Base-by-base conservation (phyloP, 2,329 filamentous ascomycete species). In the Rhexocercosporidium sp. region DNA sequence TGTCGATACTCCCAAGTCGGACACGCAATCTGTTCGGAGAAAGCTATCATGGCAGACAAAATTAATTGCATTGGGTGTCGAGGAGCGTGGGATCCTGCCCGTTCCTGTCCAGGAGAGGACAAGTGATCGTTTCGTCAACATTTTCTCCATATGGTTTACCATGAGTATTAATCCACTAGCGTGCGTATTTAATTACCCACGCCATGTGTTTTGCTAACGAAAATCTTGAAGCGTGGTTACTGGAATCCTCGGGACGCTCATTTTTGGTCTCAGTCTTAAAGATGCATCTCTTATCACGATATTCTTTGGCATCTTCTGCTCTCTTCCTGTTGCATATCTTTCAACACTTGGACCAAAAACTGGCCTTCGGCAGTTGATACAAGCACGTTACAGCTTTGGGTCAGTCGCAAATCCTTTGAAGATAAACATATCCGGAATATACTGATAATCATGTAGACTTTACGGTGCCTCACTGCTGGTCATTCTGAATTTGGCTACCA, bases 361-460 rank as follows among this genome's bases (percentile, higher is more conserved):
- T 11, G 88, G 88, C 49, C 85, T 90, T 82, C 82, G 88, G 18
- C 88, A 90, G 76, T 88, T 90, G 82, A 84, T 90, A 8, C 86
- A 88, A 71, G 88, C 88, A 3, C 81, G 88, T 25, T 90, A 85
- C 76, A 85, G 84, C 47, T 91, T 89, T 74, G 87, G 86, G 81
- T 64, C 4, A 59, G 62, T 44, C 25, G 34, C 34, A 37, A 2
- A 37, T 11, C 34, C 44, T n/a, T 47, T 2, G 2, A n/a, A 47
- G 44, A 25, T 39, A 37, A 7, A 22, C 7, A 25, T 39, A 16
- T 1, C 7, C 20, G 8, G 11, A 2, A 14, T 39, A 12, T 25
- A 16, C 49, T 53, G 27, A 53, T 8, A 2, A 25, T 2, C n/a
- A n/a, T 12, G 39, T 82, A 64, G 83, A 20, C 82, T 84, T 47